Base-by-base conservation (phyloP, 2,329 filamentous ascomycete genomes). In the Lojkania enalia region DNA sequence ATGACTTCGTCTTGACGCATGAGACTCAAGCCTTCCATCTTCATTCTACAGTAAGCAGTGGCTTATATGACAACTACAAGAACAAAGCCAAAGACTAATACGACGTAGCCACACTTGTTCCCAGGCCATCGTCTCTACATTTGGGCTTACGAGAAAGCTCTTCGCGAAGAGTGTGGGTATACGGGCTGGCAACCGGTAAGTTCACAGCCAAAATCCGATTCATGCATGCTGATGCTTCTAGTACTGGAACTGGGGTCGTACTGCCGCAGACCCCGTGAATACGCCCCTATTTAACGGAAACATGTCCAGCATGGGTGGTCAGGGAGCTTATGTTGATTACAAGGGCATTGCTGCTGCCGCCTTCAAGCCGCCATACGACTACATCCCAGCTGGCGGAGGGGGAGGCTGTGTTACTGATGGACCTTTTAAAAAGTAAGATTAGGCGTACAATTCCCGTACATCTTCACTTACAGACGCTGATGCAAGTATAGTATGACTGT, bases 241-340 rank as follows among this genome's bases (percentile, higher is more conserved):
- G 52, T 57, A 57, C 36, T 57, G 54, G 54, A 57, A 57, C 35
- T 57, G 54, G 54, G 54, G 54, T 11, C 42, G 54, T n/a, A 54
- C 51, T 2, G 48, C 53, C 11, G 35, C 37, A n/a, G 51, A 56
- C 23, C 53, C 53, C 1, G 31, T 49, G 53, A 69, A 73, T 46
- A 77, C 76, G 1, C 73, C 77, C 13, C 57, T 82, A 38, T 82
- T 82, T 52, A 77, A 79, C 52, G 79, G 79, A 32, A 76, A 74
- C 51, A 73, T 71, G 35, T 76, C 74, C 46, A 66, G 71, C 21
- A 63, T 63, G 57, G 46, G 72, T 23, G 75, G 76, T 19, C 75
- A 79, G 42, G 77, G 77, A 25, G 57, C 45, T 3, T 52, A 52
- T 13, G 27, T 42, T 5, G 33, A 54, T 38, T 59, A 57, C 37